Base-by-base conservation (phyloP, 768 basidiomycete species). In the Amanita inopinata region DNA sequence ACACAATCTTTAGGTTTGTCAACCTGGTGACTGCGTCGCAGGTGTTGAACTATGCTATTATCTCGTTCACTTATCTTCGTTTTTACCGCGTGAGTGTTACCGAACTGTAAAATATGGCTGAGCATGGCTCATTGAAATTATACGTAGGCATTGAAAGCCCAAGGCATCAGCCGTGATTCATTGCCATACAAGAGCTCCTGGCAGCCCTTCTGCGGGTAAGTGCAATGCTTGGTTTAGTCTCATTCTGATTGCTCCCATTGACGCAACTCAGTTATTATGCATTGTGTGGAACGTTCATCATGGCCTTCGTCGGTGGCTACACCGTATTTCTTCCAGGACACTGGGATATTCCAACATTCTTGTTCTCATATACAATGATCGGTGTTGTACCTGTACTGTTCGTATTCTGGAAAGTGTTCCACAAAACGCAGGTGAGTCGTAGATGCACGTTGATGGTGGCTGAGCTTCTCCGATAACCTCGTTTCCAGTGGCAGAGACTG, bases 141-240 rank as follows among this genome's bases (percentile, higher is more conserved):
- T 23, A 10, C 19, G 19, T 37, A 73, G 71, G 71, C 66, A 9
- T 47, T 73, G 22, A 62, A 67, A 52, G 60, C 46, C 6, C 73
- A 73, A 51, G 64, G 65, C 0, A 68, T 74, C 12, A 54, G 64
- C 14, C 60, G 73, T 23, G 66, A 69, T 19, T 53, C 56, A 1
- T 48, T 74, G 28, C 73, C 73, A 0, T 63, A 71, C 46, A 66
- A 60, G 50, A 62, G 62, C 33, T 62, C 60, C 51, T 73, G 67
- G 69, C 73, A 74, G 45, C 73, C 73, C 3, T 73, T 72, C 49
- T 69, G 65, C 58, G 71, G 59, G 69, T 66, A 50, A 34, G 64
- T 40, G 8, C 8, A 17, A 3, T 34, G 8, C 3, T 15, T 33
- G n/a, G 33, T 14, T 8, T 18, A n/a, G n/a, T n/a, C n/a, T n/a